Evolutionary conservation across 2,329 filamentous ascomycete genomes (phyloP).

Genomic region (Cytospora leucostoma): DNA sequence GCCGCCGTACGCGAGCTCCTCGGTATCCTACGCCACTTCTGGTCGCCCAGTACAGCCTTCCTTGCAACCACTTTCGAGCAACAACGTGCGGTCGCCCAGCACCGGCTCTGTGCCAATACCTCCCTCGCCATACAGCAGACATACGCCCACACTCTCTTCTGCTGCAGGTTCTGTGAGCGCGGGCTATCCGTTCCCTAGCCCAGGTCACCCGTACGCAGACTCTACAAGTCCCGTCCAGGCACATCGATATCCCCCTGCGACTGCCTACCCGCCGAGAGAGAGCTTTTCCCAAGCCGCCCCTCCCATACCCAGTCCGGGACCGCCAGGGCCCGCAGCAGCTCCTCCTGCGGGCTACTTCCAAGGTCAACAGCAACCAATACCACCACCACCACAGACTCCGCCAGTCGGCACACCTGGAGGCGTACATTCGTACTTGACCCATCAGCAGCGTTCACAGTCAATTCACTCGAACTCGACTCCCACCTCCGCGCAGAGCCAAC

Average conservation of each 20-base stretch:
- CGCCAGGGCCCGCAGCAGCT: conserved; percentile 33
- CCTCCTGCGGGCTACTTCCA: conserved; percentile 29
- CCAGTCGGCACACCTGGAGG: conserved; percentile 48
- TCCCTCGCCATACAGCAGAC: conserved; percentile 55
- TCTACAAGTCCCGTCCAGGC: conserved; percentile 54
- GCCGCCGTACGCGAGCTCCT: conserved; percentile 32
- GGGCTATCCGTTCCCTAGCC: conserved; percentile 53
- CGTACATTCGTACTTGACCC: conserved; percentile 37
- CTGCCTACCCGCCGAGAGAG: conserved; percentile 48
- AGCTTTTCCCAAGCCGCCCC: conserved; percentile 45
- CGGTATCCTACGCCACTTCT: conserved; percentile 40
- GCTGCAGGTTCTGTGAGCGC: conserved; percentile 47
- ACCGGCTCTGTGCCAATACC: conserved; percentile 43
- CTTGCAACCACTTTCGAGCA: conserved; percentile 48
- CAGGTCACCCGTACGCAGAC: conserved; percentile 41
- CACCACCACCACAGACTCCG: conserved; percentile 48
- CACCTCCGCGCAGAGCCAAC: conserved; percentile 63
- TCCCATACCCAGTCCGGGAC: conserved; percentile 34
- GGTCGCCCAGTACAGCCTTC: conserved; percentile 46
- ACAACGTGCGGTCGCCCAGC: conserved; percentile 53
- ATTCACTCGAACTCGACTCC: conserved; percentile 61
- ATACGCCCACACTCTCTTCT: conserved; percentile 38
- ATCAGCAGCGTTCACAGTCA: conserved; percentile 56
- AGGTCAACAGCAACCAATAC: conserved; percentile 38
- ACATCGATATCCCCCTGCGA: conserved; percentile 51